Evolutionary conservation across 371 early-diverging fungal species (phyloP), one percentile per base, ranked within the genome.

Genomic region (Haplosporangium sp.): DNA sequence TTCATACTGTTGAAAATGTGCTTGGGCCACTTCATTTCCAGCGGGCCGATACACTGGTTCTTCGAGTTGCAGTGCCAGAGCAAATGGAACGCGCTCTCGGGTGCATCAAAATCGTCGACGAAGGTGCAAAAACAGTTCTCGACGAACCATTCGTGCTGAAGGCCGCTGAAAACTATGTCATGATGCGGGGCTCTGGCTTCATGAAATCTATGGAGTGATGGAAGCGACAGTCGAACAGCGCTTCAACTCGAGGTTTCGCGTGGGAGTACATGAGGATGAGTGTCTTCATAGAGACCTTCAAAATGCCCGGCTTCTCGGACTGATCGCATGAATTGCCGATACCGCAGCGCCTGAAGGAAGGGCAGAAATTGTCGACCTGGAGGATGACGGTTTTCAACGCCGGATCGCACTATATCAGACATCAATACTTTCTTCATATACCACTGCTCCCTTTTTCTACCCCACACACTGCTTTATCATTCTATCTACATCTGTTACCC

Each of bases 121-220:
- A 4, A 29, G 29, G 29, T 29, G 29, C 29, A 29, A 29, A 2
- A 18, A 18, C 64, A 14, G 41, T 56, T 38, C 20, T 55, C 14
- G 56, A 64, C 40, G 64, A 64, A 46, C 56, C 38, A n/a, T 56
- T 56, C 43, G 57, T 50, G 41, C 18, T 57, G 23, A 64, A 64
- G 51, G 58, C 65, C 16, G 65, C 42, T 9, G 57, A 56, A 51
- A 58, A 58, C 37, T 59, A 45, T 46, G 51, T 58, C 59, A 53
- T 21, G 37, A 14, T 7, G 37, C 37, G 10, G 13, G 61, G 50
- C 40, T 60, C 63, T 29, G 64, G 57, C 47, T 64, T 64, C 21
- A 64, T 64, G 64, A 64, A 64, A 47, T 48, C 57, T 20, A 6
- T 56, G 48, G 48, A 40, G 14, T 29, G 20, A 1, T 54, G 45